Evolutionary conservation across 331 rosid genomes (phyloP), one percentile per base, ranked within the genome.

Genomic region (Prunus yedoensis): DNA sequence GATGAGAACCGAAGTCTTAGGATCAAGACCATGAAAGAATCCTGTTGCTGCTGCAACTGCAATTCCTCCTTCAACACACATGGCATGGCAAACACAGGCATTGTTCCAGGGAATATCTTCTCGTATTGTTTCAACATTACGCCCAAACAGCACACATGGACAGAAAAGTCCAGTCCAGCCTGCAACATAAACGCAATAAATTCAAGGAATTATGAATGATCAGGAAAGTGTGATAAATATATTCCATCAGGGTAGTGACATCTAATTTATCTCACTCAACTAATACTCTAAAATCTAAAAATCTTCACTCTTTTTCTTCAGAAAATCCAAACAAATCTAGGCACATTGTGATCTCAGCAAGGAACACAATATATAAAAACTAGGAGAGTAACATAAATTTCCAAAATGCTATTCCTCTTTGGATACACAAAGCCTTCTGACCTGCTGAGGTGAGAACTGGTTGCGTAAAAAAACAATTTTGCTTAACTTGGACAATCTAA

Each of bases 131-230:
- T 89, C 93, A 66, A 83, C 43, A 20, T 86, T 89, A 17, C 71
- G 83, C 65, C 93, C 93, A 72, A 86, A 86, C 52, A 82, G 54
- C 43, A 89, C 89, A 75, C 93, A 89, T 14, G 93, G 93, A 64
- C 93, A 89, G 8, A 86, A 86, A 28, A 89, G 71, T 63, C 90
- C 93, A 10, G 82, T 84, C 89, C 89, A 80, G 54, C 89, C 93
- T 89, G 49, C 64, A 86, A 81, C 16, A 66, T 1, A 66, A 72
- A 57, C 65, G 62, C 54, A 75, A 20, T 9, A 43, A 17, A 35
- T n/a, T 38, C 70, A 70, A 43, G 50, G 54, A 59, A 57, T n/a
- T 75, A 25, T 57, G 58, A 3, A 38, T 43, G 56, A 80, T 56
- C 50, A 13, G 41, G 66, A 62, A 20, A 59, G 49, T 1, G 64